Base-by-base conservation (phyloP, 352 stramenopile species). In the Phytophthora rubi region DNA sequence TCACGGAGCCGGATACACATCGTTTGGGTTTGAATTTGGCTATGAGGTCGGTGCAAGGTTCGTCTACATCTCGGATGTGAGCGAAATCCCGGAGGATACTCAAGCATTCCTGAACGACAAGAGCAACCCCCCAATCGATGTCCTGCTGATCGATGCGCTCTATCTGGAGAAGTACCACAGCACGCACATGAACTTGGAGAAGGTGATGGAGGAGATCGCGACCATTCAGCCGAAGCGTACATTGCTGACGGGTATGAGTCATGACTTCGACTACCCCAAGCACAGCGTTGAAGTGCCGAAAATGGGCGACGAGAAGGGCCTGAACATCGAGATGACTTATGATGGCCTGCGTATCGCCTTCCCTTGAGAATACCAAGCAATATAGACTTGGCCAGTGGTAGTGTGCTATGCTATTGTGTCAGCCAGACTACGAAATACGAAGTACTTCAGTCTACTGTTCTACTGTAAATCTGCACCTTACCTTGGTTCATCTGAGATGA, bases 61-160 rank as follows among this genome's bases (percentile, higher is more conserved):
- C 48, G 83, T 95, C 32, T 97, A 97, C 81, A 93, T 97, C 56
- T 96, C 89, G 6, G 90, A 97, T 75, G 84, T 95, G 71, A 96
- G 88, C 37, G 81, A 90, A 32, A 71, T 97, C 21, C 83, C 86
- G 13, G 70, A 82, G 6, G 83, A 94, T 18, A 80, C 86, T 9
- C 73, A 75, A 32, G 64, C 39, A 48, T 83, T 86, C 65, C 70
- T 97, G 12, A 88, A 84, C 30, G 85, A 92, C 62, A 13, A 53
- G 8, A 67, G 48, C 28, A 83, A 82, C 60, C 76, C 80, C 6
- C 62, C 42, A 10, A 93, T 97, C 61, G 90, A 96, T 62, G 71
- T 94, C 39, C 69, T 97, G 32, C 70, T 97, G 53, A 91, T 97
- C 44, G 90, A 97, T 52, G 85, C 88, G 7, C 66, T 97, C 15